Evolutionary conservation across 306 rosid species (phyloP).

Genomic region (Vigna reflexopilosa): DNA sequence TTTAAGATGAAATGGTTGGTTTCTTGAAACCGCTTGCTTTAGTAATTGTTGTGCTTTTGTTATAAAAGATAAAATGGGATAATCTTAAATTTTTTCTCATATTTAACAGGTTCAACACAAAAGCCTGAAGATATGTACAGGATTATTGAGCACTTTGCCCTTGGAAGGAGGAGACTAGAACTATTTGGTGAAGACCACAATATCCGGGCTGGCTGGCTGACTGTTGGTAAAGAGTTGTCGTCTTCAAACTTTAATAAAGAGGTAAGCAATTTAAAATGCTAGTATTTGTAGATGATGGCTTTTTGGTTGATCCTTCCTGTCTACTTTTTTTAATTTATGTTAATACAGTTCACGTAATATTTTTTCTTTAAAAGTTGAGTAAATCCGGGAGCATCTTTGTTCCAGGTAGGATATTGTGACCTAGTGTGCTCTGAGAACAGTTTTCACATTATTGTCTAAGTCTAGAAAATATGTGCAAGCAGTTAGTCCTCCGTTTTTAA

Average conservation of each 20-base stretch:
- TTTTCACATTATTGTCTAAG: conserved; percentile 13
- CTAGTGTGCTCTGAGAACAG: not conserved
- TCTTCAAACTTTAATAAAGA: conserved; percentile 84
- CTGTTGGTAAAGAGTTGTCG: conserved; percentile 81
- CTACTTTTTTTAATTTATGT: conserved; percentile 16
- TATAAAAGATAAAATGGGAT: conserved; percentile 29
- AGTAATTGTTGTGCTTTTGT: conserved; percentile 8
- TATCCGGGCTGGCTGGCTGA: conserved; percentile 95
- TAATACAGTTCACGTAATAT: not conserved
- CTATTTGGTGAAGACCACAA: conserved; percentile 98
- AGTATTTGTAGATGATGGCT: conserved; percentile 9
- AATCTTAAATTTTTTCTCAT: conserved; percentile 24
- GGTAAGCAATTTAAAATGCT: conserved; percentile 57
- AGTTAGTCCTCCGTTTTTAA: conserved; percentile 21
- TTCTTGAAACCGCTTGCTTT: conserved; percentile 5
- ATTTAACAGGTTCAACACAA: conserved; percentile 87
- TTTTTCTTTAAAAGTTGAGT: conserved; percentile 20
- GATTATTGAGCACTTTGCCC: conserved; percentile 98
- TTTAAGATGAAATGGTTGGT: conserved; percentile 18
- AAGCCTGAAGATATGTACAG: conserved; percentile 99
- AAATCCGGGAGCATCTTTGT: conserved; percentile 23
- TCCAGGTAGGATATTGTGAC: conserved; percentile 17
- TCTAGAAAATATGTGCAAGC: not conserved
- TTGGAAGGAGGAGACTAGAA: conserved; percentile 97
- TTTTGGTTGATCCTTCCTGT: conserved; percentile 7